Evolutionary conservation across 768 basidiomycete species (phyloP).

Genomic region (Xanthoconium purpureum): DNA sequence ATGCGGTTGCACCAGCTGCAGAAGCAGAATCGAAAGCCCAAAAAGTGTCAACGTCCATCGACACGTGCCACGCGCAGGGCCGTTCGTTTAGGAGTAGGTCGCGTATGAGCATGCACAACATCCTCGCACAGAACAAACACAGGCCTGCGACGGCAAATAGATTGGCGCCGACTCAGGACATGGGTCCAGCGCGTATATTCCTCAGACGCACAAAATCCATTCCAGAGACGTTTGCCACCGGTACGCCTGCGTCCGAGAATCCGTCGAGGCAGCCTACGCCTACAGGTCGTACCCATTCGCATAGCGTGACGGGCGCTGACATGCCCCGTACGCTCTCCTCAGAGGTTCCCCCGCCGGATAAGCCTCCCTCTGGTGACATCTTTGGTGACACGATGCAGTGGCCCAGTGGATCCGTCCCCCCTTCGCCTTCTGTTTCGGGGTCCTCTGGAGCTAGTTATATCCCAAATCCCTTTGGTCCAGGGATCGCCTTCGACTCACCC

Average conservation of each 20-base stretch:
- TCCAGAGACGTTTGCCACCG: constrained; percentile 46
- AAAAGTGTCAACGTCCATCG: constrained; percentile 31
- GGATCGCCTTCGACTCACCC: constrained; percentile 61
- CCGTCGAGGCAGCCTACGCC: constrained; percentile 29
- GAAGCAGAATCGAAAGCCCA: constrained; percentile 44
- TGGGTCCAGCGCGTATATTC: constrained; percentile 43
- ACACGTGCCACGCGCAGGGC: constrained; percentile 35
- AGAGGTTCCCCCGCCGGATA: constrained; percentile 23
- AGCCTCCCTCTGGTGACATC: constrained; percentile 42
- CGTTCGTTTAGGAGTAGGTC: constrained; percentile 50
- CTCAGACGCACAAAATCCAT: constrained; percentile 75
- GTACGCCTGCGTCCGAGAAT: constrained; percentile 31
- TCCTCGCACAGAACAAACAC: constrained; percentile 50
- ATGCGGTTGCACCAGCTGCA: constrained; percentile 57
- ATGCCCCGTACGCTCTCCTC: constrained; percentile 41
- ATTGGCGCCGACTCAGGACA: constrained; percentile 31
- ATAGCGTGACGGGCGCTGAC: constrained; percentile 74
- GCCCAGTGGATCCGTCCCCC: constrained; percentile 34
- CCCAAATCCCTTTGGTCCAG: constrained; percentile 59
- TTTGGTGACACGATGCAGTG: constrained; percentile 70
- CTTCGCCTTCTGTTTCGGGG: constrained; percentile 34
- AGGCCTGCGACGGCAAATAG: constrained; percentile 31
- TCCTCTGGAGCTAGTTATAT: constrained; percentile 32
- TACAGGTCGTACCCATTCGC: constrained; percentile 66
- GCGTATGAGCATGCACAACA: constrained; percentile 66